Conservation (phyloP, 176 grass and related monocot genomes). For the Musa itinerans region DNA sequence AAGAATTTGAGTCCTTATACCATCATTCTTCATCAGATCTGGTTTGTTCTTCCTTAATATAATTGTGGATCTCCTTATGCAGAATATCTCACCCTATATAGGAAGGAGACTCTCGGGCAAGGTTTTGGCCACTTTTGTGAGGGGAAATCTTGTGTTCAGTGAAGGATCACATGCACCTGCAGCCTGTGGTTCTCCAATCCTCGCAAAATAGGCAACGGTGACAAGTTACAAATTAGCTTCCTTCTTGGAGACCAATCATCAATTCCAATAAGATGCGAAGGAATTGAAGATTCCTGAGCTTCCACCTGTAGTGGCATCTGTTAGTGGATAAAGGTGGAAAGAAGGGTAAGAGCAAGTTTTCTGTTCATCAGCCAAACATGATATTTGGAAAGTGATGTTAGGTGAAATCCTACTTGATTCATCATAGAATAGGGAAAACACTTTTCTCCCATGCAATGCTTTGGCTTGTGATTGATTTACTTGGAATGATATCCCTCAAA, state of each 20-base stretch:
- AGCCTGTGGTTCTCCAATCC: constrained; percentile 67
- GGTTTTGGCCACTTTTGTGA: constrained; percentile 72
- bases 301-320: neutral
- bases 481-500: too few relatives aligned
- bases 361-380: too few relatives aligned
- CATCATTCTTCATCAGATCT: neutral
- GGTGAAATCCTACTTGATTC: too few relatives aligned
- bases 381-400: too few relatives aligned
- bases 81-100: constrained; percentile 74
- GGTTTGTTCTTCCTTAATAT: too few relatives aligned
- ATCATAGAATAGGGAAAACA: too few relatives aligned
- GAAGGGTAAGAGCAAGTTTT: neutral
- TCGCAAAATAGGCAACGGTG: constrained; percentile 38
- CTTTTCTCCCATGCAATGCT: too few relatives aligned
- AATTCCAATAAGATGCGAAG: neutral
- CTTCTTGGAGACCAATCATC: neutral
- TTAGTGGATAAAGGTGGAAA: neutral
- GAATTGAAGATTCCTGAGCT: neutral
- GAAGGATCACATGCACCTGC: constrained; percentile 53
- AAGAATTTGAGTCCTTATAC: neutral
- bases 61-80: neutral
- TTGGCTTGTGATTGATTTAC: too few relatives aligned
- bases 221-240: neutral
- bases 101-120: constrained; percentile 60
- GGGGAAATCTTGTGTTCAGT: constrained; percentile 76